phyloP scores from a whole-genome alignment of 768 basidiomycete species.

The Russula abietina region DNA sequence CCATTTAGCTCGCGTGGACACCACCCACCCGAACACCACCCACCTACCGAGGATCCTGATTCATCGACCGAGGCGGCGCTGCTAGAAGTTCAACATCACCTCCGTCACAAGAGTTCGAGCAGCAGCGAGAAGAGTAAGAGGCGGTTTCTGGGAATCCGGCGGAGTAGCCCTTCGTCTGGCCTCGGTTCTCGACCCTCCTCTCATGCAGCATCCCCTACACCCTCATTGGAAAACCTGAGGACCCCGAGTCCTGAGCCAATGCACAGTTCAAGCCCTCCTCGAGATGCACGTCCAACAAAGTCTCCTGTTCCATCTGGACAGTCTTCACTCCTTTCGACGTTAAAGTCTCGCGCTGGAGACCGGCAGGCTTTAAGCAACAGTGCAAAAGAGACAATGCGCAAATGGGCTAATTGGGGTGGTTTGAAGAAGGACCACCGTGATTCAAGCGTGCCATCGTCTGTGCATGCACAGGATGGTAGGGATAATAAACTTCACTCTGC shows the following conservation, averaged over 20 bases:
- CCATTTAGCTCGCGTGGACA: neutral
- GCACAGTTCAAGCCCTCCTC: neutral
- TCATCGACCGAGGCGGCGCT: slow-evolving; percentile 1
- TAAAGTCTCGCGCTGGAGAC: slow-evolving; percentile 71
- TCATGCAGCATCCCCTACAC: slow-evolving; percentile 14
- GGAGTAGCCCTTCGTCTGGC: slow-evolving; percentile 7
- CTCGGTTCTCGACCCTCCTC: slow-evolving; percentile 15
- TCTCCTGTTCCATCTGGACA: slow-evolving; percentile 4
- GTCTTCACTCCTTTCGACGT: slow-evolving; percentile 54
- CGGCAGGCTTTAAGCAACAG: slow-evolving; percentile 82
- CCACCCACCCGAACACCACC: neutral
- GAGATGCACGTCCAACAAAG: neutral
- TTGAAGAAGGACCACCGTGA: slow-evolving; percentile 50
- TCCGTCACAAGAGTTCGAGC: slow-evolving; percentile 15
- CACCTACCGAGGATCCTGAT: neutral
- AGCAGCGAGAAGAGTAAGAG: slow-evolving; percentile 20
- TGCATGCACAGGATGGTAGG: slow-evolving; percentile 24
- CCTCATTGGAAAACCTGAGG: slow-evolving; percentile 15
- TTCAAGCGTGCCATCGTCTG: slow-evolving; percentile 1
- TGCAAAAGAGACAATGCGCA: slow-evolving; percentile 84
- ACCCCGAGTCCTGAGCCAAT: slow-evolving; percentile 3
- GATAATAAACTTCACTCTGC: slow-evolving; percentile 1
- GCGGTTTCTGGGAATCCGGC: slow-evolving; percentile 18
- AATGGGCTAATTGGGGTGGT: slow-evolving; percentile 83
- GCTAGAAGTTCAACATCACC: slow-evolving; percentile 7